A percentile compares a stretch with the other conserved stretches of the same genome.
phyloP scores from a whole-genome alignment of 2,329 filamentous ascomycete species.

The Aspergillus novoparasiticus region DNA sequence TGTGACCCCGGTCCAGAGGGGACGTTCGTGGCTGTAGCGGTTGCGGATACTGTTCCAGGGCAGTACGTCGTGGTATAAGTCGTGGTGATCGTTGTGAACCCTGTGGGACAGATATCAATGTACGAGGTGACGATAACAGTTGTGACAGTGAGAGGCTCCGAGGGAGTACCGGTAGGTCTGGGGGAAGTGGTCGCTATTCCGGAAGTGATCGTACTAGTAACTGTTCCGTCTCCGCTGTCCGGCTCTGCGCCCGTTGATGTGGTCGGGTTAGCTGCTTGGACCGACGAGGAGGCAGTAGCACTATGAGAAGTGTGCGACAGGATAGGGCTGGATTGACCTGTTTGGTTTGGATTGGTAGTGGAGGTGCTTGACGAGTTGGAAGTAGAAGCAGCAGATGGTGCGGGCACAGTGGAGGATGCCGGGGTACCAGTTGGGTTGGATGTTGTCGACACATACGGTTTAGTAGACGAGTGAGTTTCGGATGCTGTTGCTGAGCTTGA shows the following conservation, averaged over 20 bases:
- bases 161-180: slow-evolving; percentile 19
- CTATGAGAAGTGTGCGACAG: background rate
- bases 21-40: slow-evolving; percentile 26
- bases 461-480: background rate
- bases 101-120: slow-evolving; percentile 45
- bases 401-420: background rate
- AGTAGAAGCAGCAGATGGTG: background rate
- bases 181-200: slow-evolving; percentile 14
- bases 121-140: slow-evolving; percentile 45
- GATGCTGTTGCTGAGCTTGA: background rate
- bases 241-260: background rate
- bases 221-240: slow-evolving; percentile 12
- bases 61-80: slow-evolving; percentile 43
- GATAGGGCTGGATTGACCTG: slow-evolving; percentile 1
- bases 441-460: background rate
- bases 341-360: background rate
- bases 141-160: slow-evolving; percentile 32
- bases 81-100: slow-evolving; percentile 45
- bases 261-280: slow-evolving; percentile 1
- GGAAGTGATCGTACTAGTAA: slow-evolving; percentile 10
- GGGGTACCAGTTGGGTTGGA: background rate
- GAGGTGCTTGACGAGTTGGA: background rate
- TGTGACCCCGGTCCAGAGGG: slow-evolving; percentile 19
- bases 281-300: slow-evolving; percentile 5
- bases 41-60: slow-evolving; percentile 33